phyloP scores from a whole-genome alignment of 352 stramenopile species.

The Achlya hypogyna region DNA sequence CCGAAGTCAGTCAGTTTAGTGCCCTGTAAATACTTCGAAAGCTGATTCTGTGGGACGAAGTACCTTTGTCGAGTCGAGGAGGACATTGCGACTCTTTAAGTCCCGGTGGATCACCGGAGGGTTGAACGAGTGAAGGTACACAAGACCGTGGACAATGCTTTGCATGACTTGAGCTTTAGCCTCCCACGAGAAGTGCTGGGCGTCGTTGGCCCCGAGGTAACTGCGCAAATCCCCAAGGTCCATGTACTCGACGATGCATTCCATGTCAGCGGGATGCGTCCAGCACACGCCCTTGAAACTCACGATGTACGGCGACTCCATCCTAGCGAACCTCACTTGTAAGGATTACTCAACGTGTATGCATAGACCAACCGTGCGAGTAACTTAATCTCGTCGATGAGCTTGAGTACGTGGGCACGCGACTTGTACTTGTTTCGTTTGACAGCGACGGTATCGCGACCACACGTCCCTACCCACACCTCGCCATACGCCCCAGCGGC shows the following conservation, averaged over 20 bases:
- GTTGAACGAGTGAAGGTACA: conserved; percentile 28
- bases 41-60: no score
- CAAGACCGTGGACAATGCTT: conserved; percentile 26
- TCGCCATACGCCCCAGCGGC: conserved; percentile 39
- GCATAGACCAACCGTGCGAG: not conserved
- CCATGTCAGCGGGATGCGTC: not conserved
- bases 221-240: conserved; percentile 10
- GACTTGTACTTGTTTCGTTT: conserved; percentile 33
- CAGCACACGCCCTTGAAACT: conserved; percentile 14
- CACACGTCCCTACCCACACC: conserved; percentile 40
- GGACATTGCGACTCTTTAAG: conserved; percentile 41
- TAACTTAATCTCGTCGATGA: conserved; percentile 2
- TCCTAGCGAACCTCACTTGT: not conserved
- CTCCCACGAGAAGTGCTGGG: not conserved
- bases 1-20: conserved; percentile 1
- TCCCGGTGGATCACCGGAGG: conserved; percentile 32
- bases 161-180: not conserved
- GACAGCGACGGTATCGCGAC: conserved; percentile 30
- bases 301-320: conserved; percentile 12
- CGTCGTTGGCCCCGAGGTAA: not conserved
- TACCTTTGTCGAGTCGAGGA: conserved; percentile 26
- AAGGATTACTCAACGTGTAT: conserved; percentile 19
- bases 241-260: conserved; percentile 16
- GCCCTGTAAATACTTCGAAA: not conserved
- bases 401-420: not conserved